These are phyloP conservation scores for sunflower (Helianthus annuus) DNA, from an alignment of 129 eudicot genomes.

Conservation along the genomic window DNA sequence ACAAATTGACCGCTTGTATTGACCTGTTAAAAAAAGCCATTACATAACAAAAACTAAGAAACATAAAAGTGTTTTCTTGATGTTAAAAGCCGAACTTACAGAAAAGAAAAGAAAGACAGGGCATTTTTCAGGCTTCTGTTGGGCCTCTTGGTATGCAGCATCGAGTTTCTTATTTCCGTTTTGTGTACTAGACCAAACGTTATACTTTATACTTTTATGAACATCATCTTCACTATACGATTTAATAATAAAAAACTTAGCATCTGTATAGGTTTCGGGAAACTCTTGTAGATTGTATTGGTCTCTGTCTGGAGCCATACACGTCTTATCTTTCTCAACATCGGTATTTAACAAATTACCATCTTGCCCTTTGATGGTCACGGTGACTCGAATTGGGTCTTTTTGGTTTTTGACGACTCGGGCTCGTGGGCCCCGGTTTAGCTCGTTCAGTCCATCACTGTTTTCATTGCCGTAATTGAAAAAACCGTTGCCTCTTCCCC, in stretches of 20 bases:
- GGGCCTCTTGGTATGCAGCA: conserved; percentile 70
- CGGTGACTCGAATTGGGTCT: conserved; percentile 30
- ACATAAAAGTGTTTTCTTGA: background rate
- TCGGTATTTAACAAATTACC: conserved; percentile 25
- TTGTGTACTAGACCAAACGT: conserved; percentile 84
- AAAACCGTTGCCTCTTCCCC: conserved; percentile 63
- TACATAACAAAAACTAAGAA: background rate
- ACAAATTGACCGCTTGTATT: conserved; percentile 85
- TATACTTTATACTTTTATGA: conserved; percentile 82
- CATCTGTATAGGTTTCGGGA: conserved; percentile 59
- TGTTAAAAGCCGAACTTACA: conserved; percentile 29
- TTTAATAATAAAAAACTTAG: conserved; percentile 70
- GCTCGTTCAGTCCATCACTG: conserved; percentile 75
- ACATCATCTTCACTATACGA: conserved; percentile 91
- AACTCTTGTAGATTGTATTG: conserved; percentile 68
- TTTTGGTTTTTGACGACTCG: conserved; percentile 47
- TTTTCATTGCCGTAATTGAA: conserved; percentile 53
- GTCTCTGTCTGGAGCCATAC: conserved; percentile 45
- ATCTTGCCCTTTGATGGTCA: conserved; percentile 59
- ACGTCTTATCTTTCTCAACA: conserved; percentile 35
- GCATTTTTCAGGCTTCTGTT: conserved; percentile 58
- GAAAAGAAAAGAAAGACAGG: conserved; percentile 83
- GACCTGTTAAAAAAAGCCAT: conserved; percentile 39
- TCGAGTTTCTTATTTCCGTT: conserved; percentile 88
- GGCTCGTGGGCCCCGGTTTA: conserved; percentile 78